Evolutionary conservation across 1,284 basidiomycete species (phyloP), one percentile per base, ranked within the genome.

Genomic region (Cronartium quercuum): DNA sequence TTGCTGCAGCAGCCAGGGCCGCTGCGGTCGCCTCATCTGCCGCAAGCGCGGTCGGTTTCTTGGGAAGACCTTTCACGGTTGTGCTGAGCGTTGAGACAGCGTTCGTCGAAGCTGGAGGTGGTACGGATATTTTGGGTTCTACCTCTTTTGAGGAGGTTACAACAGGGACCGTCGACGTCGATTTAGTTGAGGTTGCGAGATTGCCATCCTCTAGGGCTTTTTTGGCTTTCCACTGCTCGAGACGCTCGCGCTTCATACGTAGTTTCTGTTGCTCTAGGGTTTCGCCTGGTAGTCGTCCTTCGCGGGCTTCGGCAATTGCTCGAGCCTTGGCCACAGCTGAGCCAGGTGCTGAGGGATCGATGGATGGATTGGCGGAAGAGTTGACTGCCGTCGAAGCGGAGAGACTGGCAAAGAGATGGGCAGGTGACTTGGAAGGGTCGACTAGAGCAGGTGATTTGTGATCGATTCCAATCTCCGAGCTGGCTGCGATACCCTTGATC

Each of bases 181-280:
- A 61, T 35, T 7, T 3, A 24, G 65, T 47, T 9, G 71, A 75
- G 38, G 71, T 61, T 7, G 47, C 64, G 41, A 51, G 37, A 51
- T 74, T 74, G 21, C 24, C 21, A 13, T 66, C 63, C 35, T 74
- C 71, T 24, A 67, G 41, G 18, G 63, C 64, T 60, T 74, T 74
- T 42, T 74, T 74, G 24, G 71, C 71, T 29, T 75, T 75, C 71
- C 71, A 75, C 35, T 75, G 71, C 51, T 66, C 64, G 61, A 75
- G 71, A 67, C 71, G 64, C 67, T 75, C 64, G 62, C 65, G 71
- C 58, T 67, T 75, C 64, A 75, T 75, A 29, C 71, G 35, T 13
- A 75, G 58, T 51, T 75, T 75, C n/a, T 75, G 71, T 62, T 75
- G 71, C 58, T 75, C 71, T 51, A 67, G 42, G 15, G 71, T 75